phyloP scores from a whole-genome alignment of 345 rosid species.

The Carallia brachiata region DNA sequence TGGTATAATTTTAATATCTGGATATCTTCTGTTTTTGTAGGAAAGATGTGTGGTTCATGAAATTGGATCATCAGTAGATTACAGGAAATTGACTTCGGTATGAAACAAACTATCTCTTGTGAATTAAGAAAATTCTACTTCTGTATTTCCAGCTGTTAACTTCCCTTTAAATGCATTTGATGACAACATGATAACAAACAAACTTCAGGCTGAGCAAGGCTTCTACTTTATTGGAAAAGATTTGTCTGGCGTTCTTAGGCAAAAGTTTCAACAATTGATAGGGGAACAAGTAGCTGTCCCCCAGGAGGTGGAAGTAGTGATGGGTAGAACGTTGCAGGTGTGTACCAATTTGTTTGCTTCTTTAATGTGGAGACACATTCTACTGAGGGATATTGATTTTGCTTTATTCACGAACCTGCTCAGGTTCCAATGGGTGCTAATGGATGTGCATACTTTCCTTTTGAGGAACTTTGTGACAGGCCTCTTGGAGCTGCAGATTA shows the following conservation, averaged over 20 bases:
- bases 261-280: slow-evolving; percentile 65
- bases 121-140: slow-evolving; percentile 3
- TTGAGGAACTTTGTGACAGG: slow-evolving; percentile 82
- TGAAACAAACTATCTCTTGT: neutral
- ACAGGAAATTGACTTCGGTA: slow-evolving; percentile 91
- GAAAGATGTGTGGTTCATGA: slow-evolving; percentile 77
- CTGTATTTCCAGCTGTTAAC: slow-evolving; percentile 13
- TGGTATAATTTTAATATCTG: slow-evolving; percentile 11
- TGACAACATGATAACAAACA: neutral
- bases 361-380: neutral
- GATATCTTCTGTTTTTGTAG: slow-evolving; percentile 36
- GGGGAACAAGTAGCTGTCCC: slow-evolving; percentile 55
- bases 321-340: slow-evolving; percentile 91
- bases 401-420: neutral
- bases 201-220: slow-evolving; percentile 79
- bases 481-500: slow-evolving; percentile 99
- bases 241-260: slow-evolving; percentile 51
- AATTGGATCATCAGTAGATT: slow-evolving; percentile 88
- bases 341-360: slow-evolving; percentile 10
- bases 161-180: slow-evolving; percentile 1
- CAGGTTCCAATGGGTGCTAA: slow-evolving; percentile 83
- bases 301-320: slow-evolving; percentile 80
- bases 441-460: slow-evolving; percentile 89
- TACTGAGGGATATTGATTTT: slow-evolving; percentile 3
- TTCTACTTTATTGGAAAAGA: slow-evolving; percentile 80